These are phyloP conservation scores for Candida coquimbonensis DNA, from an alignment of 805 yeast genomes.

Conservation along the genomic window DNA sequence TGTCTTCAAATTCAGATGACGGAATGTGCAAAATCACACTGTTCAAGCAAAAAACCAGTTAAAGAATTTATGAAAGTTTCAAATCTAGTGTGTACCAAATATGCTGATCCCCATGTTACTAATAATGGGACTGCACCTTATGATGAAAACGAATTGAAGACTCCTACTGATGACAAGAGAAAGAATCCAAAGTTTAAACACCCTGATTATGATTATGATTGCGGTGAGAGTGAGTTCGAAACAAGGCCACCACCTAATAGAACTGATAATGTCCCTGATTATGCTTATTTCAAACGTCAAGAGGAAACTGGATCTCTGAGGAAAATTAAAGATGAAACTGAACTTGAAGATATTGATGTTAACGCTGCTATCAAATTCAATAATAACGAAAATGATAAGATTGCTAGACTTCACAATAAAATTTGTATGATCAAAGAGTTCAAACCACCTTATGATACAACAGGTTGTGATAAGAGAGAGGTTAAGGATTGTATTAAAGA, in stretches of 20 bases:
- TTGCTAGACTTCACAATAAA: slow-evolving; percentile 13
- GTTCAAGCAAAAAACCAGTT: slow-evolving; percentile 13
- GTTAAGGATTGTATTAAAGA: slow-evolving; percentile 20
- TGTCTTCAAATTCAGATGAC: slow-evolving; percentile 21
- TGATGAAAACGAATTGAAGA: not conserved
- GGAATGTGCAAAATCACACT: slow-evolving; percentile 17
- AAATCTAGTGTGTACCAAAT: slow-evolving; percentile 17
- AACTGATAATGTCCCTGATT: slow-evolving; percentile 5
- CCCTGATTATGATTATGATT: slow-evolving; percentile 5
- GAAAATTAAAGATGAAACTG: slow-evolving; percentile 10
- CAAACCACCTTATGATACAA: slow-evolving; percentile 17
- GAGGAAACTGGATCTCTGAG: not conserved
- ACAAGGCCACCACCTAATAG: slow-evolving; percentile 2
- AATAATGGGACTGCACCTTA: slow-evolving; percentile 7
- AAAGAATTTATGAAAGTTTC: slow-evolving; percentile 13
- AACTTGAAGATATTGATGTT: not conserved
- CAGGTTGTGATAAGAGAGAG: slow-evolving; percentile 15
- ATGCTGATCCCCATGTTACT: slow-evolving; percentile 19
- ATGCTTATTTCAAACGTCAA: slow-evolving; percentile 2
- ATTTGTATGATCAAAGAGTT: slow-evolving; percentile 16
- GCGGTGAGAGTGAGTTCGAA: slow-evolving; percentile 6
- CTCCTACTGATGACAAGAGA: not conserved
- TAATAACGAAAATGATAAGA: slow-evolving; percentile 22
- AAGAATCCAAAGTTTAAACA: not conserved
- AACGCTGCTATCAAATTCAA: slow-evolving; percentile 14